Conservation (phyloP, 148 eudicot genomes). For the Nepenthes mirabilis region DNA sequence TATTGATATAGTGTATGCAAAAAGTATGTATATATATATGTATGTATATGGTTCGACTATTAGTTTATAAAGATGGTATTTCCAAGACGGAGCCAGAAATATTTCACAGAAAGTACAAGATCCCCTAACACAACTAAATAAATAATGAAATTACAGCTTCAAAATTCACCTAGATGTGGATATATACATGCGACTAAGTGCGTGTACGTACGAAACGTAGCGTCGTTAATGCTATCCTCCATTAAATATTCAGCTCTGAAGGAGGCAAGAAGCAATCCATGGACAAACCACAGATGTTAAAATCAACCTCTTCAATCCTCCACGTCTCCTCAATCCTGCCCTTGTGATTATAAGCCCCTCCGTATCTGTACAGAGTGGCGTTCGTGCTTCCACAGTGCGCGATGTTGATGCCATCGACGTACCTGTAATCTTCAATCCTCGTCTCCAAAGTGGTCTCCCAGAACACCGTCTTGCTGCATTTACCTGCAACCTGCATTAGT, state of each 20-base stretch:
- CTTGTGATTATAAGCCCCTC: constrained; percentile 23
- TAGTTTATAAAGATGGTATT: no score
- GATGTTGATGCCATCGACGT: constrained; percentile 41
- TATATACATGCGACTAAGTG: no score
- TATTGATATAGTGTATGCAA: no score
- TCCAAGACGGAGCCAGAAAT: no score
- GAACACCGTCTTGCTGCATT: constrained; percentile 11
- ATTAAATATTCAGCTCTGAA: background rate
- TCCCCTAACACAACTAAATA: no score
- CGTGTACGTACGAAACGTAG: no score
- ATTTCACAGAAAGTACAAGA: no score
- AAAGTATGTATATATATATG: no score
- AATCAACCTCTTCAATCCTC: constrained; percentile 55
- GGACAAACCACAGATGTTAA: constrained; percentile 43
- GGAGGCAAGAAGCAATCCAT: constrained; percentile 45
- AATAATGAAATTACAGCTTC: no score
- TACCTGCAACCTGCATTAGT: background rate
- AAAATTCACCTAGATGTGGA: no score
- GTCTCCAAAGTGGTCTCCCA: constrained; percentile 61
- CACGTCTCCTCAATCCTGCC: constrained; percentile 49
- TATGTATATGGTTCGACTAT: no score
- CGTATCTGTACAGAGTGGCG: constrained; percentile 36
- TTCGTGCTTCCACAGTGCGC: constrained; percentile 49
- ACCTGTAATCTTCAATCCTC: constrained; percentile 36
- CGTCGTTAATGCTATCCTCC: no score